phyloP scores from a whole-genome alignment of 73 alveolate species.

The Stentor coeruleus region DNA sequence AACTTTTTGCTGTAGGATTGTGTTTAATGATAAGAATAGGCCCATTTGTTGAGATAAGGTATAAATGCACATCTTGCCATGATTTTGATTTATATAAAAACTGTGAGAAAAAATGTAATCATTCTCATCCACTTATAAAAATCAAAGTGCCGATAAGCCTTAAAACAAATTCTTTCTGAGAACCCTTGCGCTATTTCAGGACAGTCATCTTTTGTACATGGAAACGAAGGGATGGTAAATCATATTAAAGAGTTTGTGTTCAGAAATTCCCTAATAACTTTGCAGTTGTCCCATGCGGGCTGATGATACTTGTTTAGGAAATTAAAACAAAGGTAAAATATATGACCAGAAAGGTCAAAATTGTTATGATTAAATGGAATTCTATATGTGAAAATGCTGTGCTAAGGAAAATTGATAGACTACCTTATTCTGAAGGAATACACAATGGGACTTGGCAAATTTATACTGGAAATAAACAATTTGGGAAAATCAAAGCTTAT shows the following conservation, averaged over 20 bases:
- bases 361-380: neutral
- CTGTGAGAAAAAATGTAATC: slow-evolving; percentile 65
- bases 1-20: no score
- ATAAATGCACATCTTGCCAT: slow-evolving; percentile 70
- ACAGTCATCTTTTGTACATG: no score
- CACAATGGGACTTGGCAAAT: neutral
- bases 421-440: neutral
- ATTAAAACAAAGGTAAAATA: slow-evolving; percentile 21
- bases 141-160: neutral
- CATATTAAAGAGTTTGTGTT: no score
- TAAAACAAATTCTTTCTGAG: neutral
- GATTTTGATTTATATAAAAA: slow-evolving; percentile 83
- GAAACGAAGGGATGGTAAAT: no score
- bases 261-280: no score
- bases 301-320: neutral
- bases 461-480: neutral
- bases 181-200: neutral
- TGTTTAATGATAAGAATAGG: no score
- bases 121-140: slow-evolving; percentile 37
- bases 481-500: neutral
- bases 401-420: neutral
- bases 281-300: no score
- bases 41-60: slow-evolving; percentile 84
- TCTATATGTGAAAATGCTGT: neutral
- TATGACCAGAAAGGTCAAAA: slow-evolving; percentile 20